Conservation (phyloP, 805 yeast species). For the Kodamaea fukazawae region DNA sequence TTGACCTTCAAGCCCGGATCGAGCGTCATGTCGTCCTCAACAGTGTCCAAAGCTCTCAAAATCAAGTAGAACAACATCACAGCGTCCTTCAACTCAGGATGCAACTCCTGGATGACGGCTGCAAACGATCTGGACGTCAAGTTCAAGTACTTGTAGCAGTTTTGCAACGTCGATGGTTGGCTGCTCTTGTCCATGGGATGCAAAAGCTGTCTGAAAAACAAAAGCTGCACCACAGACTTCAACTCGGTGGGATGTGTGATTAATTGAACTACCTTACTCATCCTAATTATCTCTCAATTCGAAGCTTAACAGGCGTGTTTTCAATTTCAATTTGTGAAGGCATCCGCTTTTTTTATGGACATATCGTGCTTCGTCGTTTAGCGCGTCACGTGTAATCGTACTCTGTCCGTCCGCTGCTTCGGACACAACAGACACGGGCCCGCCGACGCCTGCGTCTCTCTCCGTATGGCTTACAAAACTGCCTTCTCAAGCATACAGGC, state of each 20-base stretch:
- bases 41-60: constrained; percentile 88
- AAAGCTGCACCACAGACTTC: constrained; percentile 62
- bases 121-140: constrained; percentile 87
- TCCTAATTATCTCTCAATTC: constrained; percentile 15
- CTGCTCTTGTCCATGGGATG: constrained; percentile 46
- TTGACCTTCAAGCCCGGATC: constrained; percentile 71
- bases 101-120: constrained; percentile 87
- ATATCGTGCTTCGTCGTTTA: not conserved
- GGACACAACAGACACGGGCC: too few species aligned
- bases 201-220: constrained; percentile 48
- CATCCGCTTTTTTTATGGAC: not conserved
- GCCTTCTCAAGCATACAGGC: too few species aligned
- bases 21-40: constrained; percentile 94
- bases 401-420: too few species aligned
- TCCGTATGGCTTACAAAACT: too few species aligned
- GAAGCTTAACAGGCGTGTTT: not conserved
- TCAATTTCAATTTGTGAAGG: not conserved
- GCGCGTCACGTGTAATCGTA: not conserved
- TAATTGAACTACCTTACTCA: constrained; percentile 63
- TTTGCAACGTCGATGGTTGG: constrained; percentile 32
- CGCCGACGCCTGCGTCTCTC: too few species aligned
- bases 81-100: constrained; percentile 82
- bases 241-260: constrained; percentile 70
- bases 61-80: constrained; percentile 82
- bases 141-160: constrained; percentile 67